A percentile compares a stretch with the other conserved stretches of the same genome.
phyloP scores from a whole-genome alignment of 257 asterid species.

The Fraxinus pennsylvanica region DNA sequence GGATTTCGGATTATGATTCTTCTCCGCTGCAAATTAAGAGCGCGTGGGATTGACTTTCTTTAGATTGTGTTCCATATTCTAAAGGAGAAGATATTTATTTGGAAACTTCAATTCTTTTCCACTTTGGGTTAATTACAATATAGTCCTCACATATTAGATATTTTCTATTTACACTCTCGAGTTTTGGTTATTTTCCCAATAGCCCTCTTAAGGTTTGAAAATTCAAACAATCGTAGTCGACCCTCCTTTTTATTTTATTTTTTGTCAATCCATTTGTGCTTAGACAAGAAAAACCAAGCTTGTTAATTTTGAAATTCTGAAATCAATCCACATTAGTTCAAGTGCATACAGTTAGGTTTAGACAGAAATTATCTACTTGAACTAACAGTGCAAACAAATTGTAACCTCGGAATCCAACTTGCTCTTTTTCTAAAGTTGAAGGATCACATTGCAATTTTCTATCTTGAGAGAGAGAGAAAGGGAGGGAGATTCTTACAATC shows the following conservation, averaged over 20 bases:
- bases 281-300: not conserved
- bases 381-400: too few species aligned
- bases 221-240: too few species aligned
- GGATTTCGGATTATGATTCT: constrained; percentile 24
- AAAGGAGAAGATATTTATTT: constrained; percentile 32
- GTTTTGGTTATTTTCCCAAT: not conserved
- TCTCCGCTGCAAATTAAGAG: constrained; percentile 37
- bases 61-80: constrained; percentile 17
- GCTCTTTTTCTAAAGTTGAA: too few species aligned
- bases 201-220: not conserved
- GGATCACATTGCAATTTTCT: too few species aligned
- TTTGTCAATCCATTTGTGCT: too few species aligned
- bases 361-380: too few species aligned
- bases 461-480: too few species aligned
- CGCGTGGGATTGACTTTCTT: constrained; percentile 29
- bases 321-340: too few species aligned
- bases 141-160: not conserved
- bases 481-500: too few species aligned
- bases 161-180: not conserved
- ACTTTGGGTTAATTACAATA: not conserved
- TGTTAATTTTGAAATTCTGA: too few species aligned
- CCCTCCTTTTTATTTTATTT: not conserved
- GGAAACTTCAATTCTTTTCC: not conserved
- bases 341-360: too few species aligned
- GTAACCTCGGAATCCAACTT: too few species aligned